These are phyloP conservation scores for Priceomyces fermenticarens DNA, from an alignment of 805 yeast genomes.

Conservation along the genomic window DNA sequence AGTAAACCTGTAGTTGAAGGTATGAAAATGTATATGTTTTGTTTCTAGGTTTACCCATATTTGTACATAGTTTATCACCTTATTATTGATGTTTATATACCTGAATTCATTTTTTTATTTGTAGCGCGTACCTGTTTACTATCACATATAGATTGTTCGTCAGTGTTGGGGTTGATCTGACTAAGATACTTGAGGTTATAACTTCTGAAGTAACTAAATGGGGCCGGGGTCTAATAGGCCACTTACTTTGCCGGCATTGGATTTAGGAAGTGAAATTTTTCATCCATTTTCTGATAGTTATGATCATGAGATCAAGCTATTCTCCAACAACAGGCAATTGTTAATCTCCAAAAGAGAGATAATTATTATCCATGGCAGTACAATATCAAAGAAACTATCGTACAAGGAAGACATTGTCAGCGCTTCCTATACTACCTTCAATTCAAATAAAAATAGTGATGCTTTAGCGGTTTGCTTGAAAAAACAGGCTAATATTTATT, in stretches of 20 bases:
- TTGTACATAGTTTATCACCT: slow-evolving; percentile 5
- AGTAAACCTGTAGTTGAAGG: slow-evolving; percentile 30
- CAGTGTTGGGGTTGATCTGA: too few relatives aligned
- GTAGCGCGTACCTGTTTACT: too few relatives aligned
- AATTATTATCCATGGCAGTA: slow-evolving; percentile 45
- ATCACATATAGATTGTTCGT: too few relatives aligned
- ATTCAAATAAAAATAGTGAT: slow-evolving; percentile 8
- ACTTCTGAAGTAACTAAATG: neutral
- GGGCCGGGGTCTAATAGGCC: slow-evolving; percentile 1
- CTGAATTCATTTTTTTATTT: too few relatives aligned
- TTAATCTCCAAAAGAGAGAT: slow-evolving; percentile 38
- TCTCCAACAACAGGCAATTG: slow-evolving; percentile 31
- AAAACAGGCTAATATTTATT: slow-evolving; percentile 63
- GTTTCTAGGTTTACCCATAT: slow-evolving; percentile 1
- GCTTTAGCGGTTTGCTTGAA: slow-evolving; percentile 57
- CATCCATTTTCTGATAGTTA: slow-evolving; percentile 18
- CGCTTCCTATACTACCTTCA: slow-evolving; percentile 62
- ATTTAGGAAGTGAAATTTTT: slow-evolving; percentile 22
- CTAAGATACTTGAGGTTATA: too few relatives aligned
- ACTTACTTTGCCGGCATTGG: slow-evolving; percentile 30
- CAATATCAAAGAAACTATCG: slow-evolving; percentile 45
- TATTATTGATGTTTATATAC: too few relatives aligned
- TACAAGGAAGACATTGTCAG: slow-evolving; percentile 51
- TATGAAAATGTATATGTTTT: slow-evolving; percentile 2
- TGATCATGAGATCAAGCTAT: slow-evolving; percentile 18